Evolutionary conservation across 371 early-diverging fungal species (phyloP).

Genomic region (Mortierella sp.): DNA sequence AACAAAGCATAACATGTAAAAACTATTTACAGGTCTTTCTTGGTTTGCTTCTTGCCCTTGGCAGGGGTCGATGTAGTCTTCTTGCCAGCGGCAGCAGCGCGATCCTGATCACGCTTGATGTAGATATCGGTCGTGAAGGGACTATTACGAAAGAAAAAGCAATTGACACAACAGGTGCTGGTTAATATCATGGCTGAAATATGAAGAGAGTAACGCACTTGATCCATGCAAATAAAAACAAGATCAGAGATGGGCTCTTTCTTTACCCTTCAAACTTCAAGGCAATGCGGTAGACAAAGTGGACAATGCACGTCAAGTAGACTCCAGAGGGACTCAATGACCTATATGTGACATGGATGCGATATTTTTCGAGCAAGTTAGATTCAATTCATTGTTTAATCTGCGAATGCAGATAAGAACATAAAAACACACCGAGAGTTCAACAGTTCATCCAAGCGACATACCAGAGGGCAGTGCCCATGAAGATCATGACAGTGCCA

Average conservation of each 20-base stretch:
- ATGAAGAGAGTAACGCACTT: neutral
- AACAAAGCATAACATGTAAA: neutral
- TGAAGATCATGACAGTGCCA: conserved; percentile 91
- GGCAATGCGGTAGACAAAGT: conserved; percentile 82
- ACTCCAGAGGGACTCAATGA: conserved; percentile 79
- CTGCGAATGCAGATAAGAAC: neutral
- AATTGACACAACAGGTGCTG: too few species aligned
- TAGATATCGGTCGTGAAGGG: conserved; percentile 89
- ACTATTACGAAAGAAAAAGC: conserved; percentile 35
- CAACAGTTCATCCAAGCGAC: neutral
- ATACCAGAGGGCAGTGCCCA: conserved; percentile 90
- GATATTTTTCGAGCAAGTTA: neutral
- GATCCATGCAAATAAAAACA: neutral
- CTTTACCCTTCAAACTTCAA: conserved; percentile 83
- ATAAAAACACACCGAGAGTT: neutral
- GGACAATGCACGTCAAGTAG: conserved; percentile 77
- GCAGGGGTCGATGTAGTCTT: neutral
- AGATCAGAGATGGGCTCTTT: conserved; percentile 28
- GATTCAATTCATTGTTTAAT: neutral
- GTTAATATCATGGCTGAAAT: neutral
- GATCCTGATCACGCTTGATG: conserved; percentile 69
- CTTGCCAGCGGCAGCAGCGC: conserved; percentile 22
- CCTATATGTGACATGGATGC: conserved; percentile 52
- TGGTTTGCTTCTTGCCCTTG: conserved; percentile 28
- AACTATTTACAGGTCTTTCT: conserved; percentile 46